phyloP scores from a whole-genome alignment of 768 basidiomycete genomes.

The Coprinellus micaceus region DNA sequence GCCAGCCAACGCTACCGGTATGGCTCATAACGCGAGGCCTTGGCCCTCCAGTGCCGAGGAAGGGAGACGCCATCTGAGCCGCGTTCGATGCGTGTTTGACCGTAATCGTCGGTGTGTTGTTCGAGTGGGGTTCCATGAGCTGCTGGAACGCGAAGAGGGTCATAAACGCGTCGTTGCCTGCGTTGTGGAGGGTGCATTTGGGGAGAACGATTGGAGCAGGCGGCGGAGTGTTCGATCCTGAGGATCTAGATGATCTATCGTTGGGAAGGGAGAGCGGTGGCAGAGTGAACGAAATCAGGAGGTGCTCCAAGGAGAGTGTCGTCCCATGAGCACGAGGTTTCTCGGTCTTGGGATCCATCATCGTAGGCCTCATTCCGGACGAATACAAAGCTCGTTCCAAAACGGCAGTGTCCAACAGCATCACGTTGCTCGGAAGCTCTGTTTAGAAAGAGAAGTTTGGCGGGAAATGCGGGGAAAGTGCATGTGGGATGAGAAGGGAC shows the following conservation, averaged over 20 bases:
- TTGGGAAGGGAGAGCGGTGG: constrained; percentile 25
- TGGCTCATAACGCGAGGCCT: constrained; percentile 1
- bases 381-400: constrained; percentile 64
- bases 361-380: constrained; percentile 52
- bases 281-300: constrained; percentile 58
- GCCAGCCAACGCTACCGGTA: constrained; percentile 18
- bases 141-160: constrained; percentile 64
- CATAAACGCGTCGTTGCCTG: constrained; percentile 81
- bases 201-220: constrained; percentile 22
- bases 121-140: constrained; percentile 55
- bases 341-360: constrained; percentile 59
- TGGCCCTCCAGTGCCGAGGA: constrained; percentile 14
- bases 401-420: constrained; percentile 60
- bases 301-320: constrained; percentile 57
- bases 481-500: too few relatives aligned
- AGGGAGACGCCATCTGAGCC: not conserved
- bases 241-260: too few relatives aligned
- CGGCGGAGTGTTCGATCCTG: too few relatives aligned
- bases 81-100: constrained; percentile 4
- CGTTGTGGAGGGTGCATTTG: constrained; percentile 55
- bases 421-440: constrained; percentile 75
- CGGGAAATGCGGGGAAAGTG: constrained; percentile 1
- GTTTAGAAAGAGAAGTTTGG: constrained; percentile 1
- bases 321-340: constrained; percentile 48
- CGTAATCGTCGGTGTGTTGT: constrained; percentile 28